These are phyloP conservation scores for Neopestalotiopsis sp. DNA, from an alignment of 2,329 filamentous ascomycete genomes.

Conservation along the genomic window DNA sequence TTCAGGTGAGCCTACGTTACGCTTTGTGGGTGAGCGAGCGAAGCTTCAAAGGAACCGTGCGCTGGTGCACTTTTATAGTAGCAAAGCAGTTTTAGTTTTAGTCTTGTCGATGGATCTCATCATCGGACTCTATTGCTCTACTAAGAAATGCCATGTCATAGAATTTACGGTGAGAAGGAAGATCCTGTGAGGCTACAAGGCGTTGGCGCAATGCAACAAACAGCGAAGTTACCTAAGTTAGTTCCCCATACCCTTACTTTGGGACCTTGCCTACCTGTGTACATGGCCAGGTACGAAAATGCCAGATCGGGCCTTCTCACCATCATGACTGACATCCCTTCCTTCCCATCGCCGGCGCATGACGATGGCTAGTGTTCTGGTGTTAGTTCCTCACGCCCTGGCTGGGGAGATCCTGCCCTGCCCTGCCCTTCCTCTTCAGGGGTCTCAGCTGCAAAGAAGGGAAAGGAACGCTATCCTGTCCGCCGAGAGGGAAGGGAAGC, in stretches of 20 bases:
- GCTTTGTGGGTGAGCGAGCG: neutral
- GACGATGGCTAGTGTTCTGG: constrained; percentile 9
- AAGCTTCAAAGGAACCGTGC: constrained; percentile 3
- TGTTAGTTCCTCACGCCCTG: neutral
- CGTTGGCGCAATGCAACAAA: neutral
- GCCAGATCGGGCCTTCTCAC: constrained; percentile 11
- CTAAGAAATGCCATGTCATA: neutral
- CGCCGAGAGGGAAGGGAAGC: too few species aligned
- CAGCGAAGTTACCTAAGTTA: neutral
- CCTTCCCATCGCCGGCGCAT: neutral
- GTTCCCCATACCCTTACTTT: too few species aligned
- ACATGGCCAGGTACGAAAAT: neutral
- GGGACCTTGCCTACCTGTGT: too few species aligned
- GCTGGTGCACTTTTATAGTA: neutral
- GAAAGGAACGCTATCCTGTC: neutral
- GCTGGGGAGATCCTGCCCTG: neutral
- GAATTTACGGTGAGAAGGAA: neutral
- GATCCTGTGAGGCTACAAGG: neutral
- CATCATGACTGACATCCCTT: neutral
- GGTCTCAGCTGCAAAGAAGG: neutral
- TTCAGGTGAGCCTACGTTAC: constrained; percentile 8
- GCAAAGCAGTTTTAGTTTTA: neutral
- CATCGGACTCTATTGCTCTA: neutral
- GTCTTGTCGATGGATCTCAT: neutral
- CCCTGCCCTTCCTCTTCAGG: neutral